Evolutionary conservation across 164 flowering plant species (phyloP), one percentile per base, ranked within the genome.

Genomic region (Aristolochia californica): DNA sequence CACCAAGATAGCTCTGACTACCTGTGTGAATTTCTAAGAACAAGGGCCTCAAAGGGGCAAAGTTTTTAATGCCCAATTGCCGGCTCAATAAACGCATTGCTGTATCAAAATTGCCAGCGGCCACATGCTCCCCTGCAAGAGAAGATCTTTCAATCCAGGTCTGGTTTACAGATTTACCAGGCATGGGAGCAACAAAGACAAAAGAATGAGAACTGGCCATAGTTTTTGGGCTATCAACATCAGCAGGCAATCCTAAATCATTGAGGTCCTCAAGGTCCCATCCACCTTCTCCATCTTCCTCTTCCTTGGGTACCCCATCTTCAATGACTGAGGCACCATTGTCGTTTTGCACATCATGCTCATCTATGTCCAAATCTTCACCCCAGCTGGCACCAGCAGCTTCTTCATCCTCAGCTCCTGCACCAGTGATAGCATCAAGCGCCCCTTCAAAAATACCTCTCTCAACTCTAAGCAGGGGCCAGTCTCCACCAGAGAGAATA

Each of bases 81-180:
- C 89, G 73, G 77, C 61, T 74, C 62, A 83, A 67, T 61, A 83
- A 64, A 45, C 83, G 78, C 83, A 79, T 78, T 13, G 86, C 84
- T 43, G 86, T 81, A 40, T 83, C 89, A 40, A 87, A 89, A 62
- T 85, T 79, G 25, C 96, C 97, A 57, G 94, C 94, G 40, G 97
- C 97, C 27, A 94, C 97, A 73, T 91, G 97, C 59, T 88, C 97
- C 22, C 89, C 89, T 45, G 96, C 91, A 65, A 91, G 86, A 55
- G 94, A 84, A 2, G 96, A 91, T 55, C 62, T 77, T 70, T 85
- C 94, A 28, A 57, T 74, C 97, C 97, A 88, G 45, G 84, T 82
- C 72, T 84, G 96, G 72, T 83, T 84, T 1, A 81, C 87, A 45
- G 94, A 83, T 84, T 83, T 81, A 16, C 97, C 97, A 30, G 79